Percentiles rank a stretch among this genome's conserved stretches.
These are phyloP conservation scores for Ehretia macrophylla DNA, from an alignment of 257 asterid species.

Conservation along the genomic window DNA sequence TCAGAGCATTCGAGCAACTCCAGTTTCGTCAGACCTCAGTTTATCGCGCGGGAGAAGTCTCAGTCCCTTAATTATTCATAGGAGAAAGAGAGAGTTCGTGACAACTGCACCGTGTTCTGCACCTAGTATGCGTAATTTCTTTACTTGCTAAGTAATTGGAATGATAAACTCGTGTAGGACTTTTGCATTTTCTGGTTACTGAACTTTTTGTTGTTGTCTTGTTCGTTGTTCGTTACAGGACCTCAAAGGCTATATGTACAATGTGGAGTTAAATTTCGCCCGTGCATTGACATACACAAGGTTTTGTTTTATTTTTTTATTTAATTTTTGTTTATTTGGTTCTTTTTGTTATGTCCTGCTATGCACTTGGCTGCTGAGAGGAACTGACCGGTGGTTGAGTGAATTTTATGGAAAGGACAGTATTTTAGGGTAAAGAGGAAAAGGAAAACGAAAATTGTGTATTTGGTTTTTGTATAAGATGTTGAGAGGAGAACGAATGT, in stretches of 20 bases:
- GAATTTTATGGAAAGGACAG: no score
- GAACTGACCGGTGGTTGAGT: no score
- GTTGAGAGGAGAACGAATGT: no score
- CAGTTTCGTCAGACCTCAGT: slow-evolving; percentile 17
- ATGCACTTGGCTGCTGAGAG: background rate
- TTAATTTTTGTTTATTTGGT: background rate
- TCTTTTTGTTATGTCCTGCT: background rate
- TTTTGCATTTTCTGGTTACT: slow-evolving; percentile 3
- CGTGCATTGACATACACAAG: slow-evolving; percentile 98
- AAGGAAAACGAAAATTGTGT: no score
- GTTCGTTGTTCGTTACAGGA: slow-evolving; percentile 28
- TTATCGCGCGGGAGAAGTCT: slow-evolving; percentile 22
- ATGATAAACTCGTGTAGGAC: background rate
- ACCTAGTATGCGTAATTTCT: slow-evolving; percentile 28
- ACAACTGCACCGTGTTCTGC: slow-evolving; percentile 25
- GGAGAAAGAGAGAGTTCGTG: slow-evolving; percentile 26
- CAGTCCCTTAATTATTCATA: slow-evolving; percentile 18
- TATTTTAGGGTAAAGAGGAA: no score
- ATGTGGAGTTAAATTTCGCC: slow-evolving; percentile 78
- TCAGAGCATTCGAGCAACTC: slow-evolving; percentile 33
- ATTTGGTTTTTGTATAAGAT: no score
- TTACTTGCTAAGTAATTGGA: background rate
- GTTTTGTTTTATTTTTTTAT: slow-evolving; percentile 28
- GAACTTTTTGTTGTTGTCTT: no score
- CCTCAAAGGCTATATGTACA: slow-evolving; percentile 37